A percentile compares a stretch with the other conserved stretches of the same genome.
These are phyloP conservation scores for Irpex sp. DNA, from an alignment of 1,284 basidiomycete genomes.

Conservation along the genomic window DNA sequence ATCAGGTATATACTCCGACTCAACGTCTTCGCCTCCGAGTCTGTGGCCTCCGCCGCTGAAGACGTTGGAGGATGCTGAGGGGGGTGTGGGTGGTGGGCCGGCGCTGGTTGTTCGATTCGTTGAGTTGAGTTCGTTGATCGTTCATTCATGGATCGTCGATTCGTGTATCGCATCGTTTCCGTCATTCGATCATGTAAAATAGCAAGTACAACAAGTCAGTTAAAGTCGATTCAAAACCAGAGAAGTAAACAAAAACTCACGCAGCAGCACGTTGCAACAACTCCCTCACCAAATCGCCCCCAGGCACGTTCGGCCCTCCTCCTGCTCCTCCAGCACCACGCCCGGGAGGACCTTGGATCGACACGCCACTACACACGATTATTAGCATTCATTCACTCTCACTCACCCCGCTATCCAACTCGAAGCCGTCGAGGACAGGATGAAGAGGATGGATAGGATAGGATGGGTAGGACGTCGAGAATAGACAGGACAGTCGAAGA, in stretches of 20 bases:
- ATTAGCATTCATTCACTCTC: no score
- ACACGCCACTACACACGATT: constrained; percentile 71
- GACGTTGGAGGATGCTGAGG: constrained; percentile 14
- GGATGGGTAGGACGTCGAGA: no score
- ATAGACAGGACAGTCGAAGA: no score
- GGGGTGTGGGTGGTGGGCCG: constrained; percentile 32
- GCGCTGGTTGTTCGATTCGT: constrained; percentile 26
- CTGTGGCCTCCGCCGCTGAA: constrained; percentile 79
- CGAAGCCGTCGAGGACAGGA: no score
- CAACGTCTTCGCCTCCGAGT: constrained; percentile 84
- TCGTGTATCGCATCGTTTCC: no score
- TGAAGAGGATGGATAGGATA: no score
- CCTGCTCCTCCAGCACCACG: constrained; percentile 31
- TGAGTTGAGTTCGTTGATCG: no score
- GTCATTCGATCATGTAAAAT: no score
- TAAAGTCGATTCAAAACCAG: no score
- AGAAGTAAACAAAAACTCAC: constrained; percentile 41
- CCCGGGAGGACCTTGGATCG: constrained; percentile 81
- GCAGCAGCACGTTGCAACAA: constrained; percentile 81
- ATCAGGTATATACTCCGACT: constrained; percentile 71
- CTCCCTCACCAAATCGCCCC: constrained; percentile 72
- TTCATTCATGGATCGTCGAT: no score
- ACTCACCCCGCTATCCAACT: no score
- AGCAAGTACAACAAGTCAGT: no score
- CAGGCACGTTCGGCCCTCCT: constrained; percentile 35